Evolutionary conservation across 257 asterid genomes (phyloP).

Genomic region (Gynochthodes officinalis): DNA sequence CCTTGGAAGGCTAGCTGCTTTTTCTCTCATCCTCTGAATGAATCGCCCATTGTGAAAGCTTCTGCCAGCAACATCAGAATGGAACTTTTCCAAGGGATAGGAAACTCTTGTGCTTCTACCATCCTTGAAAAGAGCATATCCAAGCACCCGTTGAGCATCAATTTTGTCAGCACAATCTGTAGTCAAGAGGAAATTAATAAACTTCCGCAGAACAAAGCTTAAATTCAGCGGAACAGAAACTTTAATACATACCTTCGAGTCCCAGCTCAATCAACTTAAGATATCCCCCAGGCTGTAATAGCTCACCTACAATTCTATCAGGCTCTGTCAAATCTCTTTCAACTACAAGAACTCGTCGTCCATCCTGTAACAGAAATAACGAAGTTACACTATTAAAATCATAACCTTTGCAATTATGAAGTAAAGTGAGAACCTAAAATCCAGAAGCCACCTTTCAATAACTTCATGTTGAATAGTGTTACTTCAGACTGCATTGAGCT

Average conservation of each 20-base stretch:
- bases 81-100: conserved; percentile 41
- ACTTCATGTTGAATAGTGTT: not conserved
- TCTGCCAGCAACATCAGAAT: conserved; percentile 47
- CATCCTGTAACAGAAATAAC: conserved; percentile 31
- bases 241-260: conserved; percentile 26
- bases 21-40: conserved; percentile 48
- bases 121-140: conserved; percentile 54
- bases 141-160: conserved; percentile 53
- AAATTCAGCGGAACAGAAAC: not conserved
- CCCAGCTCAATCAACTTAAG: conserved; percentile 45
- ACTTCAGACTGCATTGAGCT: no score
- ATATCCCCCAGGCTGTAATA: conserved; percentile 48
- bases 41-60: conserved; percentile 53
- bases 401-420: not conserved
- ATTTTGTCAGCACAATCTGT: conserved; percentile 55
- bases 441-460: not conserved
- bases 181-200: not conserved
- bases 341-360: conserved; percentile 38
- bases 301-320: conserved; percentile 44
- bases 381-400: not conserved
- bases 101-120: conserved; percentile 39
- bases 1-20: conserved; percentile 49
- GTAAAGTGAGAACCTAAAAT: not conserved
- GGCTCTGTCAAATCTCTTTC: conserved; percentile 47
- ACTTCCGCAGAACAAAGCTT: not conserved